Evolutionary conservation across 2,329 filamentous ascomycete species (phyloP).

Genomic region (Fusarium drepaniforme): DNA sequence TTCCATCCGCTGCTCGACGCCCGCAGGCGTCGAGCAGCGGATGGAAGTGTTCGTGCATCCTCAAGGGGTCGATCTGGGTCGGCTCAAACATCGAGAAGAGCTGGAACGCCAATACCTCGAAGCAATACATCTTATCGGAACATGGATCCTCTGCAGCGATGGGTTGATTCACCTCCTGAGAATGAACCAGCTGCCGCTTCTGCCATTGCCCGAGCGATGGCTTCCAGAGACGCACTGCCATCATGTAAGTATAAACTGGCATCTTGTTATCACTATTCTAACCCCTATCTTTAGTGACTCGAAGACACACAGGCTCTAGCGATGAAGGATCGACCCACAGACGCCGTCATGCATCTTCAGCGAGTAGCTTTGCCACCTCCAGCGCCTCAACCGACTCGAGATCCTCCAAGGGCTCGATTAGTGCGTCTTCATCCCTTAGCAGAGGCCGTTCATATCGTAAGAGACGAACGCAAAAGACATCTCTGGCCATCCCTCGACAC

Average conservation of each 20-base stretch:
- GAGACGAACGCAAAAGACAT: conserved; percentile 13
- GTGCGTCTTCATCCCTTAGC: conserved; percentile 18
- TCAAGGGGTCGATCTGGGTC: not conserved
- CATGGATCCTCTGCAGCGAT: conserved; percentile 46
- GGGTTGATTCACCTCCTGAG: conserved; percentile 50
- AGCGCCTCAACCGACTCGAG: conserved; percentile 33
- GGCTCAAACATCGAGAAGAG: conserved; percentile 62
- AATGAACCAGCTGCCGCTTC: conserved; percentile 48
- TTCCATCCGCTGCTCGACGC: conserved; percentile 79
- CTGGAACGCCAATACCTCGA: conserved; percentile 50
- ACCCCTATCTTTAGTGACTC: conserved; percentile 9
- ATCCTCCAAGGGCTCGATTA: conserved; percentile 25
- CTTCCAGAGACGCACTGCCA: conserved; percentile 17
- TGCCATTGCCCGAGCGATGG: conserved; percentile 47
- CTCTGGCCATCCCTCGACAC: conserved; percentile 16
- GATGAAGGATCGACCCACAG: conserved; percentile 16
- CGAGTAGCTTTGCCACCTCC: conserved; percentile 30
- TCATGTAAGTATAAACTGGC: conserved; percentile 4
- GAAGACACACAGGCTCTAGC: conserved; percentile 24
- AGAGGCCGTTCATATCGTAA: conserved; percentile 20
- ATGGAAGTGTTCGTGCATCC: conserved; percentile 36
- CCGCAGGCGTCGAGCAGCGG: conserved; percentile 78
- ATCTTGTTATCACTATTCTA: conserved; percentile 57
- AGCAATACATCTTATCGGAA: conserved; percentile 48
- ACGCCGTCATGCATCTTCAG: conserved; percentile 23